Evolutionary conservation across 768 basidiomycete species (phyloP).

Genomic region (Lentinula boryana): DNA sequence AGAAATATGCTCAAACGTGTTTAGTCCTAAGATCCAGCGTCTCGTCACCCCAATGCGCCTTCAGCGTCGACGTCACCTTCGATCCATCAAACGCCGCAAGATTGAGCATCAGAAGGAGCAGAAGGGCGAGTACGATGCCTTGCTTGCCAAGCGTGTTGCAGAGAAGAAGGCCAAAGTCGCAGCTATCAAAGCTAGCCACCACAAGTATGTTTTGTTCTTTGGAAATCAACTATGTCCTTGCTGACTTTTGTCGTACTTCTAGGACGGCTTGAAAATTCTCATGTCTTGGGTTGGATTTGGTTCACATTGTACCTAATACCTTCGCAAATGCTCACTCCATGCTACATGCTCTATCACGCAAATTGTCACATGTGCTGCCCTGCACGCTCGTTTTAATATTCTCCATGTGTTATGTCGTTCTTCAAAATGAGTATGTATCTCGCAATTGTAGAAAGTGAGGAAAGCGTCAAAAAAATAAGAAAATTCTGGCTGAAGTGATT

Average conservation of each 20-base stretch:
- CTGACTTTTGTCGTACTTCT: neutral
- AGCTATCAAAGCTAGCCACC: conserved; percentile 81
- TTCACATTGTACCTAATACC: neutral
- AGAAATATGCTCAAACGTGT: neutral
- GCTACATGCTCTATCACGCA: neutral
- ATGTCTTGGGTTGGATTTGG: neutral
- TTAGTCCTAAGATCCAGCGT: conserved; percentile 93
- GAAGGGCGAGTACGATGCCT: conserved; percentile 87
- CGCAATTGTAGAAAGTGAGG: neutral
- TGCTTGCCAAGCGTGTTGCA: conserved; percentile 83
- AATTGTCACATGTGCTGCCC: neutral
- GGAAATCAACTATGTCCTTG: neutral
- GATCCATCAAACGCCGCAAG: conserved; percentile 80
- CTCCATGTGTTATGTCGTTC: neutral
- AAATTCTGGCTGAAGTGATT: no score
- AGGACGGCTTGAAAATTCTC: neutral
- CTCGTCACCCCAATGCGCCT: conserved; percentile 93
- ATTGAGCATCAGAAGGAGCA: conserved; percentile 92
- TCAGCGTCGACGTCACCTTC: conserved; percentile 93
- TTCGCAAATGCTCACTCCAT: neutral
- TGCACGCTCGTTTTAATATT: neutral
- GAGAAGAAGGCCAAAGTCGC: conserved; percentile 93
- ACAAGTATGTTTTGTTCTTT: conserved; percentile 42
- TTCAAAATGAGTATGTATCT: neutral
- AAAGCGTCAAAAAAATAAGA: neutral